phyloP scores from a whole-genome alignment of 2,329 filamentous ascomycete species.

The Paecilomyces fulvus region DNA sequence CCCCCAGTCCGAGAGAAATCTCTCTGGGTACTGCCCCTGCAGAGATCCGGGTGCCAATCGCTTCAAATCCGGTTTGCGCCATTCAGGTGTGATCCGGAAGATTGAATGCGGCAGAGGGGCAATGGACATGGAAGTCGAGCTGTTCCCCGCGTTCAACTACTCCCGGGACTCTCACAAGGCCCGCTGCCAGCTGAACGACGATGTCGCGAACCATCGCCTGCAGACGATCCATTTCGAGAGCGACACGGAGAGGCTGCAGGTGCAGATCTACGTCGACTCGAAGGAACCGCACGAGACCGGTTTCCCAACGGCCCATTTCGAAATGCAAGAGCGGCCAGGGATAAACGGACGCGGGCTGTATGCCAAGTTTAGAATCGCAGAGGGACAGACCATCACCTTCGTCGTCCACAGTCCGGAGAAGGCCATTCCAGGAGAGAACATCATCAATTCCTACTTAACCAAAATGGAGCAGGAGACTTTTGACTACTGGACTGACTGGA shows the following conservation, averaged over 20 bases:
- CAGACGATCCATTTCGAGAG: conserved; percentile 58
- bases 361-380: conserved; percentile 50
- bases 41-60: conserved; percentile 37
- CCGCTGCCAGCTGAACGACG: conserved; percentile 23
- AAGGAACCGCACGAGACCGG: conserved; percentile 41
- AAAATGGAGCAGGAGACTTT: conserved; percentile 61
- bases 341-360: conserved; percentile 56
- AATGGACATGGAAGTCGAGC: conserved; percentile 57
- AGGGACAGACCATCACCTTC: conserved; percentile 63
- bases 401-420: conserved; percentile 56
- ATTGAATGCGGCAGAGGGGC: conserved; percentile 64
- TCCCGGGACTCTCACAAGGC: conserved; percentile 51
- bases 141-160: conserved; percentile 68
- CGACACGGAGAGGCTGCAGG: conserved; percentile 51
- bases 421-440: conserved; percentile 49
- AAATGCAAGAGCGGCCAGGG: conserved; percentile 43
- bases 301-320: conserved; percentile 47
- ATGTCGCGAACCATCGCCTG: conserved; percentile 35
- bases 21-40: conserved; percentile 28
- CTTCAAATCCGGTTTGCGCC: conserved; percentile 39
- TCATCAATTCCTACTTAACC: conserved; percentile 52
- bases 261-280: conserved; percentile 59
- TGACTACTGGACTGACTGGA: conserved; percentile 66
- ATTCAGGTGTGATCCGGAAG: conserved; percentile 51
- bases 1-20: conserved; percentile 24